Conservation (phyloP, 2,329 filamentous ascomycete species). For the Westerdykella aurantiaca region DNA sequence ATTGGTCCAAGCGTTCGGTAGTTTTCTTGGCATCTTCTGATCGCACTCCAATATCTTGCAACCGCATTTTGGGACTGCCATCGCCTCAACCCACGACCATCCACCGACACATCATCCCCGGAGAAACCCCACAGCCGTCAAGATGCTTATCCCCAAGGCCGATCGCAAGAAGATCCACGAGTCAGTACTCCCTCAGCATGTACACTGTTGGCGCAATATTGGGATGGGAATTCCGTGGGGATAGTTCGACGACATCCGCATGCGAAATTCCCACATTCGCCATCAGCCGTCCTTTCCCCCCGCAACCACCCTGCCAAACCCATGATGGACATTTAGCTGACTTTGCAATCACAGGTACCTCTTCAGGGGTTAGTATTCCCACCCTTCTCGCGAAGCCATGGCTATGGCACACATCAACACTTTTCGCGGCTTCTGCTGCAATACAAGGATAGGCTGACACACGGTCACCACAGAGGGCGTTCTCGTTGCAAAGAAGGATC, state of each 20-base stretch:
- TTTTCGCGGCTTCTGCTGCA: constrained; percentile 29
- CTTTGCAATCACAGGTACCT: constrained; percentile 28
- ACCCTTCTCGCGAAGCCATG: constrained; percentile 26
- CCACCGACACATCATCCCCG: constrained; percentile 18
- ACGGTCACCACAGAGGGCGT: constrained; percentile 57
- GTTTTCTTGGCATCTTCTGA: background rate
- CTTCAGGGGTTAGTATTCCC: constrained; percentile 39
- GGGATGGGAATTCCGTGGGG: constrained; percentile 14
- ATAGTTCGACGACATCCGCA: constrained; percentile 3
- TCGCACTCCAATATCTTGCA: constrained; percentile 4
- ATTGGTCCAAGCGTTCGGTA: background rate
- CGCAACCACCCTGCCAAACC: background rate
- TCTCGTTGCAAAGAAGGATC: constrained; percentile 99
- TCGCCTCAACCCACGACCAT: constrained; percentile 9
- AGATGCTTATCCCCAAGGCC: constrained; percentile 95
- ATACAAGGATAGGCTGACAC: constrained; percentile 39
- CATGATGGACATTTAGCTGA: constrained; percentile 17
- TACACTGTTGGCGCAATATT: constrained; percentile 18
- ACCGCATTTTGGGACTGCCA: background rate
- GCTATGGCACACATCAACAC: constrained; percentile 33
- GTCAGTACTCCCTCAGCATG: constrained; percentile 65
- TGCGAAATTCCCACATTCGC: constrained; percentile 25
- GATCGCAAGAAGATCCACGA: constrained; percentile 99
- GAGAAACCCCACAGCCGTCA: constrained; percentile 34
- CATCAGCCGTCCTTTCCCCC: constrained; percentile 15